Evolutionary conservation across 2,329 filamentous ascomycete species (phyloP), one percentile per base, ranked within the genome.

Genomic region (Lizonia empirigonia): DNA sequence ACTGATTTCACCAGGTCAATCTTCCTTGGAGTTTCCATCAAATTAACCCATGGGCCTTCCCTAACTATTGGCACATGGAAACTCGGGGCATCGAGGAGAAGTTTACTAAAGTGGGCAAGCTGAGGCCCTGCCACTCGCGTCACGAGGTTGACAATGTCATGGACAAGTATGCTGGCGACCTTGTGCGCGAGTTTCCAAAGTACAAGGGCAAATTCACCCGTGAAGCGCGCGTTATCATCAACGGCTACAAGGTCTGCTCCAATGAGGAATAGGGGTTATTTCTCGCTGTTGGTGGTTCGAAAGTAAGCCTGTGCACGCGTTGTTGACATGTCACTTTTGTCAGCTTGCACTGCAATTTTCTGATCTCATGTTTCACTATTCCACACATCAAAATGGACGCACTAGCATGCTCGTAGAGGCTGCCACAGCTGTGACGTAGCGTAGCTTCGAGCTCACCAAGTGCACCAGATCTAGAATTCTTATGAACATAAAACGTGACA

Each of bases 111-210:
- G 12, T 34, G 3, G 44, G 37, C 15, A 30, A 34, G 8, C 37
- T 48, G 15, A 29, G 24, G 7, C 37, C 44, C 13, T 48, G 44
- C 29, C 27, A 23, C 16, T 40, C 44, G 3, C 37, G 45, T n/a
- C 6, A 36, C 5, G 7, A 13, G 23, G 45, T 48, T 2, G 37
- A 48, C 19, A 3, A 24, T 2, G 23, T 27, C 18, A 36, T 48
- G 30, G 37, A 48, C 15, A 48, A 36, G 32, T 48, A 41, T 15
- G 5, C 15, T 13, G 20, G 15, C 10, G 45, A 36, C 16, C 30
- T 48, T 5, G 5, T 41, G 3, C 18, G 18, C 4, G 23, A 19
- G 16, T 40, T 29, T n/a, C 45, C 32, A 2, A 7, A 30, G 18
- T 16, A 36, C 18, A 26, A 36, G 7, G 37, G 37, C 3, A 15